Percentiles rank a stretch among this genome's conserved stretches.
These are phyloP conservation scores for Royoungia palumana DNA, from an alignment of 768 basidiomycete species.

Conservation along the genomic window DNA sequence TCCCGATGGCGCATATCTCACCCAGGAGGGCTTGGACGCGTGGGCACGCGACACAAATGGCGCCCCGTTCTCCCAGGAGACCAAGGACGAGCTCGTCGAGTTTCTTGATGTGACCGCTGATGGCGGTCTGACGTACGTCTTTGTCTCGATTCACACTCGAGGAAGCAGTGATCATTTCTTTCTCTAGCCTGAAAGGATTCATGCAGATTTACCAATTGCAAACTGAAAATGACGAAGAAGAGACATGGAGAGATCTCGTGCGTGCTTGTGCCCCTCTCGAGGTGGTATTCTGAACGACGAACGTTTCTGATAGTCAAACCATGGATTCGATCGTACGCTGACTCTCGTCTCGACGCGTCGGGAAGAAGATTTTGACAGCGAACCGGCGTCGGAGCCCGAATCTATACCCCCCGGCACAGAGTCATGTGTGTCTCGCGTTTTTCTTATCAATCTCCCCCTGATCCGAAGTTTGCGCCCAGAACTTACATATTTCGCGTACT, in stretches of 20 bases:
- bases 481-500: conserved; percentile 9
- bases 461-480: conserved; percentile 14
- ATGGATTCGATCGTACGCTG: conserved; percentile 72
- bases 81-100: conserved; percentile 73
- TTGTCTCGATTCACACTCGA: neutral
- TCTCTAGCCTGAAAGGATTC: conserved; percentile 68
- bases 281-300: conserved; percentile 3
- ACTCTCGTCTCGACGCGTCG: conserved; percentile 54
- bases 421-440: conserved; percentile 14
- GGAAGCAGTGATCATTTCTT: neutral
- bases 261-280: conserved; percentile 22
- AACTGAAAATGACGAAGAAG: conserved; percentile 78
- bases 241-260: conserved; percentile 82
- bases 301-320: conserved; percentile 49
- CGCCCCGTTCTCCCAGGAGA: conserved; percentile 70
- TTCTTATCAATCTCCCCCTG: neutral
- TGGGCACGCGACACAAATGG: conserved; percentile 84
- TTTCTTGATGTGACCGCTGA: conserved; percentile 73
- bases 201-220: conserved; percentile 83
- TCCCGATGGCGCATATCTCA: conserved; percentile 52
- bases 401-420: conserved; percentile 13
- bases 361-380: conserved; percentile 41
- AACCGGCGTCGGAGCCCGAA: conserved; percentile 7
- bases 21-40: conserved; percentile 58
- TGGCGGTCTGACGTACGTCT: conserved; percentile 66